phyloP scores from a whole-genome alignment of 2,329 filamentous ascomycete species.

The Alternaria arbusti region DNA sequence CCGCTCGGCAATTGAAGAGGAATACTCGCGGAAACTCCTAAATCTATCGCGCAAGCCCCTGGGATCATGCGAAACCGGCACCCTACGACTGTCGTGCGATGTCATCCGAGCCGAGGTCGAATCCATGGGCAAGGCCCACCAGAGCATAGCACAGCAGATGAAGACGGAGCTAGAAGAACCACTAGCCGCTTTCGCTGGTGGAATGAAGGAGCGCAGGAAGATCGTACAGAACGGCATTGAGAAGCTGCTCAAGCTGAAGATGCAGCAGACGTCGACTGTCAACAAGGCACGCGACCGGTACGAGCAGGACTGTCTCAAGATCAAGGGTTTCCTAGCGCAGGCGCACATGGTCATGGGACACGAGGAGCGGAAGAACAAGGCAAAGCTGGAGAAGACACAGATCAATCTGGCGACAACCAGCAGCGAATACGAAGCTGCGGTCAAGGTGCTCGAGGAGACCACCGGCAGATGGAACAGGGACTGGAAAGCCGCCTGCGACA shows the following conservation, averaged over 20 bases:
- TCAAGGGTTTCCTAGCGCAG: slow-evolving; percentile 97
- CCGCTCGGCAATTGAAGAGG: slow-evolving; percentile 92
- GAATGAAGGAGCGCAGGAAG: slow-evolving; percentile 95
- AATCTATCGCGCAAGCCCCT: slow-evolving; percentile 86
- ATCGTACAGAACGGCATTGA: slow-evolving; percentile 95
- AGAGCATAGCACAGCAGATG: slow-evolving; percentile 90
- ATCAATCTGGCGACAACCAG: slow-evolving; percentile 91
- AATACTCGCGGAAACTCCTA: slow-evolving; percentile 89
- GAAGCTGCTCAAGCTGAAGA: slow-evolving; percentile 90
- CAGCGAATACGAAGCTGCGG: slow-evolving; percentile 88
- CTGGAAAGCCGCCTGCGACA: slow-evolving; percentile 96
- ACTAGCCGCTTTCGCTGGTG: slow-evolving; percentile 85
- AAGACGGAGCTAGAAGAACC: slow-evolving; percentile 95
- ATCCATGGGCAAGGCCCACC: slow-evolving; percentile 91
- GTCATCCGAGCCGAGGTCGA: slow-evolving; percentile 88
- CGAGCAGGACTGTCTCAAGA: slow-evolving; percentile 96
- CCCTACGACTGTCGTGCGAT: slow-evolving; percentile 83
- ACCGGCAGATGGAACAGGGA: slow-evolving; percentile 96
- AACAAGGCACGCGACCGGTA: slow-evolving; percentile 97
- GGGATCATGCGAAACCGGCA: slow-evolving; percentile 85
- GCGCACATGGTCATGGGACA: slow-evolving; percentile 99
- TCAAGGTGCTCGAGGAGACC: slow-evolving; percentile 93
- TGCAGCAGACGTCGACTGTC: slow-evolving; percentile 85
- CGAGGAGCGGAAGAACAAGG: slow-evolving; percentile 98
- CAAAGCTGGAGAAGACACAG: slow-evolving; percentile 97